A percentile compares a stretch with the other conserved stretches of the same genome.
Evolutionary conservation across 192 early-diverging fungal genomes (phyloP).

Genomic region (Gaertneriomyces semiglobifer): DNA sequence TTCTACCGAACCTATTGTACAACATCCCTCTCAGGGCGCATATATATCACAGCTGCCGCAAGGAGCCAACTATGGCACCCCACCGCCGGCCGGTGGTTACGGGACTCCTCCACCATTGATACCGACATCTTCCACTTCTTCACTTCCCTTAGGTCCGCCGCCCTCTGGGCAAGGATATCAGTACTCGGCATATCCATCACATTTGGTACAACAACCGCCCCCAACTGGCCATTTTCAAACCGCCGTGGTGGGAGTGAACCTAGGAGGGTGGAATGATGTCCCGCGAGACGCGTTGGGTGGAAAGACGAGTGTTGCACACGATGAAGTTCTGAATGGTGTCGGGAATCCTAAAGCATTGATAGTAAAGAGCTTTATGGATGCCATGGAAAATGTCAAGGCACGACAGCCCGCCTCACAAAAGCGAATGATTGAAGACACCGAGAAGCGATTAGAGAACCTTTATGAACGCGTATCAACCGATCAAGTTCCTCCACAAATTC

Average conservation of each 20-base stretch:
- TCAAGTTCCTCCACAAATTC: slow-evolving; percentile 20
- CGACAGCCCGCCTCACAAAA: slow-evolving; percentile 10
- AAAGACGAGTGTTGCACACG: slow-evolving; percentile 2
- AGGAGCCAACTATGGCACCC: slow-evolving; percentile 21
- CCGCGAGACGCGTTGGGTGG: slow-evolving; percentile 3
- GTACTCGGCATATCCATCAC: slow-evolving; percentile 28
- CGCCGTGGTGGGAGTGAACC: slow-evolving; percentile 32
- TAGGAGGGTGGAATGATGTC: slow-evolving; percentile 36
- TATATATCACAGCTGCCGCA: not conserved
- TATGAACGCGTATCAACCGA: slow-evolving; percentile 37
- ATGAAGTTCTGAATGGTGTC: slow-evolving; percentile 32
- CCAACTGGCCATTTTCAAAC: slow-evolving; percentile 31
- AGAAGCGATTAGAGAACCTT: slow-evolving; percentile 43
- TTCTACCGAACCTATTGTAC: too few species aligned
- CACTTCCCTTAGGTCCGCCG: not conserved
- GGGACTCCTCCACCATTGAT: slow-evolving; percentile 27
- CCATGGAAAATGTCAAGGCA: slow-evolving; percentile 34
- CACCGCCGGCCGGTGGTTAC: slow-evolving; percentile 23
- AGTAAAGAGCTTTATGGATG: slow-evolving; percentile 29
- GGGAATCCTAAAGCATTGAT: slow-evolving; percentile 28
- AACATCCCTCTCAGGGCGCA: too few species aligned
- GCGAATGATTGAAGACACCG: slow-evolving; percentile 46
- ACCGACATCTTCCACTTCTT: not conserved
- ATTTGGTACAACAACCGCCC: slow-evolving; percentile 8
- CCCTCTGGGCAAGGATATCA: not conserved